phyloP scores from a whole-genome alignment of 2,329 filamentous ascomycete genomes.

The Phoma sp. region DNA sequence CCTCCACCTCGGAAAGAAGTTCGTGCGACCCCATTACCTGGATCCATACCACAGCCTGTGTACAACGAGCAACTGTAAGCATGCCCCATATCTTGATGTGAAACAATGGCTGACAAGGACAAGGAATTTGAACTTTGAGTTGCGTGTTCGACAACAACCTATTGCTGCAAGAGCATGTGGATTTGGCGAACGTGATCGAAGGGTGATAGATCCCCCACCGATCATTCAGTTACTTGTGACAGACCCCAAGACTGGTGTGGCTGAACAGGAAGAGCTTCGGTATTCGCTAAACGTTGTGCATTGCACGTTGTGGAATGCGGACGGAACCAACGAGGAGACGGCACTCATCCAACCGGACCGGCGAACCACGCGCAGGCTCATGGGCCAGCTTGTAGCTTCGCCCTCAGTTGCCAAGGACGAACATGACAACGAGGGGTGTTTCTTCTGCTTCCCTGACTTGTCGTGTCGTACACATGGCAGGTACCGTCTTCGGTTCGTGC shows the following conservation, averaged over 20 bases:
- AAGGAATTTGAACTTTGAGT: slow-evolving; percentile 52
- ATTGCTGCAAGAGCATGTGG: slow-evolving; percentile 79
- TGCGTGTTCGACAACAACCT: slow-evolving; percentile 77
- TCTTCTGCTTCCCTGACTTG: slow-evolving; percentile 85
- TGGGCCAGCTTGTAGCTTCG: slow-evolving; percentile 79
- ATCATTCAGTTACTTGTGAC: slow-evolving; percentile 76
- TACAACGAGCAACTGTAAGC: slow-evolving; percentile 49
- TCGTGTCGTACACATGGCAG: slow-evolving; percentile 77
- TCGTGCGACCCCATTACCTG: slow-evolving; percentile 42
- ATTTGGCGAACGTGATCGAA: slow-evolving; percentile 80
- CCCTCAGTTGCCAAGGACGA: slow-evolving; percentile 80
- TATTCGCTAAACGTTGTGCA: slow-evolving; percentile 74
- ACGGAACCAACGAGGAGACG: slow-evolving; percentile 70
- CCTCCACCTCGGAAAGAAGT: slow-evolving; percentile 38
- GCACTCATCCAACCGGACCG: slow-evolving; percentile 72
- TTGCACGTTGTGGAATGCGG: slow-evolving; percentile 76
- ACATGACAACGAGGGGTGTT: slow-evolving; percentile 73
- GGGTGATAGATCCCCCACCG: slow-evolving; percentile 82
- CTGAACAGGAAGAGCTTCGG: slow-evolving; percentile 64
- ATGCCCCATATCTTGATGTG: slow-evolving; percentile 25
- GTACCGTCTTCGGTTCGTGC: slow-evolving; percentile 76
- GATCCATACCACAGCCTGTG: slow-evolving; percentile 47
- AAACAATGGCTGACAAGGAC: slow-evolving; percentile 28
- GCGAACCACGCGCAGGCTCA: slow-evolving; percentile 74
- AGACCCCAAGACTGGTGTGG: slow-evolving; percentile 57